phyloP scores from a whole-genome alignment of 257 asterid species.

The Orobanche coerulescens region DNA sequence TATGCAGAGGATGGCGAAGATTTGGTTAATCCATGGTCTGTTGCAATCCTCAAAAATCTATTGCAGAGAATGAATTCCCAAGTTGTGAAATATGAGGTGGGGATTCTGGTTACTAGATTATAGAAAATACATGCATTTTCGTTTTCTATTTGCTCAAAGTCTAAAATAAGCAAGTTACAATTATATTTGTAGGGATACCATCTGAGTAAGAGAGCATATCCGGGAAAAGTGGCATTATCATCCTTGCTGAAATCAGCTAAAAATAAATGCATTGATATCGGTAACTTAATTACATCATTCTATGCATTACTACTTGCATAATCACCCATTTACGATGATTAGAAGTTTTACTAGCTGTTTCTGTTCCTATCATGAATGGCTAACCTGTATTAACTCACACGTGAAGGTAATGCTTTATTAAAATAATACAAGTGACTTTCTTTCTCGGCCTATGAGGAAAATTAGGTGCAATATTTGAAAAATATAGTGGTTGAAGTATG shows the following conservation, averaged over 20 bases:
- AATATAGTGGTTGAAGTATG: not conserved
- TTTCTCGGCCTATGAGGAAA: not conserved
- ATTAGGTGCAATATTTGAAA: not conserved
- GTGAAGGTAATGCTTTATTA: not conserved
- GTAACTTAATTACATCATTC: constrained; percentile 28
- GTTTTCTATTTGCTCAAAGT: constrained; percentile 9
- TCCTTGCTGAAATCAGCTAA: constrained; percentile 65
- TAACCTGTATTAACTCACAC: not conserved
- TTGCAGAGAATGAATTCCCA: constrained; percentile 36
- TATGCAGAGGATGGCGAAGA: constrained; percentile 35
- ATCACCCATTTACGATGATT: not conserved
- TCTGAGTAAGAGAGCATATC: constrained; percentile 55
- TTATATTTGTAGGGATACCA: constrained; percentile 56
- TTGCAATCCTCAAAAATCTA: constrained; percentile 32
- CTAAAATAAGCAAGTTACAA: constrained; percentile 3
- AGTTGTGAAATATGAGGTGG: constrained; percentile 43
- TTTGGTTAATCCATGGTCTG: constrained; percentile 74
- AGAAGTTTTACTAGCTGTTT: not conserved
- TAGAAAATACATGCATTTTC: not conserved
- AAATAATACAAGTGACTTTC: not conserved
- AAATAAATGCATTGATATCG: constrained; percentile 68
- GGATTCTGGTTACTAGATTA: constrained; percentile 4
- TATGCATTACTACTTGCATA: not conserved
- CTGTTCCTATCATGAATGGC: not conserved
- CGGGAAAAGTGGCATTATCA: constrained; percentile 72